These are phyloP conservation scores for Cucurbita maxima DNA, from an alignment of 306 rosid species.

Conservation along the genomic window DNA sequence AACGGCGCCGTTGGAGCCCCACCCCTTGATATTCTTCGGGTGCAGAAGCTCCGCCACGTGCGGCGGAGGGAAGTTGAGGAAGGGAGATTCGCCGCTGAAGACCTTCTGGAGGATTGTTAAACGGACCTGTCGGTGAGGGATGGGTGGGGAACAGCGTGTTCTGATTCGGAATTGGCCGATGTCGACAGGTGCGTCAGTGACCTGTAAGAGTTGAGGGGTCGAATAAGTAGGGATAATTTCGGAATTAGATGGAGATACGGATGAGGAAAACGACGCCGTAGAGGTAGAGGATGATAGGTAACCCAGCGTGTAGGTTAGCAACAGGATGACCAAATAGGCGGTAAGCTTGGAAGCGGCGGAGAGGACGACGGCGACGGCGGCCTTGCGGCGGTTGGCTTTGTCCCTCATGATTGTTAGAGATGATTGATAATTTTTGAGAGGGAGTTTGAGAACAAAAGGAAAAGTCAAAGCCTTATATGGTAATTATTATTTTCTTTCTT, in stretches of 20 bases:
- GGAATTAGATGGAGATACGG: background rate
- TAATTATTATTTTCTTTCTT: too few relatives aligned
- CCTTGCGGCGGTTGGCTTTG: background rate
- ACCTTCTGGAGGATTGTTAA: conserved; percentile 24
- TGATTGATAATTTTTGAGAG: background rate
- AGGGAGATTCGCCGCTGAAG: conserved; percentile 51
- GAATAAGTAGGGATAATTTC: background rate
- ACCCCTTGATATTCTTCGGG: conserved; percentile 11
- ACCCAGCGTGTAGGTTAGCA: background rate
- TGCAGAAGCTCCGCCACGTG: conserved; percentile 26
- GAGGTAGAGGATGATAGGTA: background rate
- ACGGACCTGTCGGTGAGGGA: conserved; percentile 32
- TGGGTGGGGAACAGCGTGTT: conserved; percentile 34
- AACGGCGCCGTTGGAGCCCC: conserved; percentile 3
- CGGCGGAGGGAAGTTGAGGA: conserved; percentile 37
- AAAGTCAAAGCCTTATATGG: too few relatives aligned
- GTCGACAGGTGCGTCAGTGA: conserved; percentile 14
- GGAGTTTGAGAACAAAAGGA: background rate
- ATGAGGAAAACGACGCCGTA: background rate
- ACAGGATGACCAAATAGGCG: background rate
- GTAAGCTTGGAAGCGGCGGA: background rate
- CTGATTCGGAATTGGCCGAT: conserved; percentile 42
- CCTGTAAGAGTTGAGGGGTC: background rate
- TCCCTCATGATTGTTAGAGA: background rate
- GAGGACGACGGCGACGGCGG: background rate